These are phyloP conservation scores for Penicillium verhagenii DNA, from an alignment of 495 filamentous ascomycete genomes.

Conservation along the genomic window DNA sequence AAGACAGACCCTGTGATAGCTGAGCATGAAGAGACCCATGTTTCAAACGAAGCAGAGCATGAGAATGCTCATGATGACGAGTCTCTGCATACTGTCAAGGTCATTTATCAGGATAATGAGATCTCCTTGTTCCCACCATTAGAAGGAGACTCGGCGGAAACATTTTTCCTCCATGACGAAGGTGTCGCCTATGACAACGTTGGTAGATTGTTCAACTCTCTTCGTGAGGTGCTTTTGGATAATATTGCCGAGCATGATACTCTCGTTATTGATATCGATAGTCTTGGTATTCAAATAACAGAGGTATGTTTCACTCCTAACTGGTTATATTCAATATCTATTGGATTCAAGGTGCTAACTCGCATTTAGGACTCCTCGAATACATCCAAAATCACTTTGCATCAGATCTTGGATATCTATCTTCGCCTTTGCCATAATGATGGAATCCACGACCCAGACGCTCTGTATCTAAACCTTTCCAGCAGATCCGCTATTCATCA, in stretches of 20 bases:
- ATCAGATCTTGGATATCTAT: constrained; percentile 58
- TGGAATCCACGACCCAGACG: constrained; percentile 49
- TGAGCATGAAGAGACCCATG: constrained; percentile 12
- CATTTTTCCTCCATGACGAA: constrained; percentile 72
- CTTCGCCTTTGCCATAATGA: constrained; percentile 59
- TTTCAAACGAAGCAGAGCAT: constrained; percentile 8
- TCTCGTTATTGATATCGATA: constrained; percentile 64
- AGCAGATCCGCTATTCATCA: constrained; percentile 40
- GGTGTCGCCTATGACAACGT: constrained; percentile 57
- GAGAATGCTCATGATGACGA: constrained; percentile 13
- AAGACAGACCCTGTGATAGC: background rate
- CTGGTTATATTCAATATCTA: background rate
- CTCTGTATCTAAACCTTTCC: constrained; percentile 56
- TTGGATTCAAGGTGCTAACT: constrained; percentile 27
- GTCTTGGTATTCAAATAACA: constrained; percentile 66
- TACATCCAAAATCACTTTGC: constrained; percentile 46
- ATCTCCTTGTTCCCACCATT: constrained; percentile 71
- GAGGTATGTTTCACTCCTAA: constrained; percentile 56
- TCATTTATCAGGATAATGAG: constrained; percentile 64
- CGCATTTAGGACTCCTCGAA: constrained; percentile 44
- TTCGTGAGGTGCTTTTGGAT: constrained; percentile 64
- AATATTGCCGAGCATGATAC: constrained; percentile 68
- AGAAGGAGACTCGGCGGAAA: constrained; percentile 62
- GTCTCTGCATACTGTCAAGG: constrained; percentile 50
- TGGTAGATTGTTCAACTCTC: constrained; percentile 57